Base-by-base conservation (phyloP, 805 yeast genomes). In the Saitoella complicata region DNA sequence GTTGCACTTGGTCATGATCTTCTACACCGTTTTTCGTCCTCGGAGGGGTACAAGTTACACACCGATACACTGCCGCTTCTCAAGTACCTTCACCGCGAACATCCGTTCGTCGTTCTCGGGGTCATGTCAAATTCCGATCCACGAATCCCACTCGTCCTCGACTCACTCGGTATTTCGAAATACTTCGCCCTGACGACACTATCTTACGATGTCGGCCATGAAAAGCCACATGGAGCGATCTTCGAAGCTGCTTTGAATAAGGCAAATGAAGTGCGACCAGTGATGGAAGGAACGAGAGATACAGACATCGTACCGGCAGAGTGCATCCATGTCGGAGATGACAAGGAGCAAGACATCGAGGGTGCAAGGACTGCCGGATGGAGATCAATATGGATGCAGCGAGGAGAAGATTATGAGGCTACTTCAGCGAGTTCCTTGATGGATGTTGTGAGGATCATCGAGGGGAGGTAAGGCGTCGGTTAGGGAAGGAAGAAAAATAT, bases 51-150 rank as follows among this genome's bases (percentile, higher is more conserved):
- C 40, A 36, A 11, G 32, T 8, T 47, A 31, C 43, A 29, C 31
- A 31, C 40, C 11, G 52, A 49, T 32, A n/a, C 45, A 29, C 9
- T 30, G 4, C 35, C 38, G 7, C 47, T 49, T 42, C 42, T 49
- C 4, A 47, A 45, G 37, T 5, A 33, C 6, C 13, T 42, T n/a
- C 7, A 11, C 9, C 33, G 21, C 38, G 9, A 29, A 7, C 13
- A 21, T 4, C 9, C 30, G 33, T 7, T 21, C 10, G 29, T 37
- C 7, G 10, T 31, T 32, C 7, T 49, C 6, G 51, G 49, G 2
- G 37, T 49, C 9, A 31, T 49, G 11, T 47, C 51, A 12, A 46
- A 49, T 12, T 49, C 52, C 21, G 52, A 46, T 36, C 9, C 43
- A 29, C 29, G 49, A 9, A 11, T 45, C 6, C 41, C 49, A 1